Evolutionary conservation across 192 early-diverging fungal species (phyloP), one percentile per base, ranked within the genome.

Genomic region (Phycomyces blakesleeanus): DNA sequence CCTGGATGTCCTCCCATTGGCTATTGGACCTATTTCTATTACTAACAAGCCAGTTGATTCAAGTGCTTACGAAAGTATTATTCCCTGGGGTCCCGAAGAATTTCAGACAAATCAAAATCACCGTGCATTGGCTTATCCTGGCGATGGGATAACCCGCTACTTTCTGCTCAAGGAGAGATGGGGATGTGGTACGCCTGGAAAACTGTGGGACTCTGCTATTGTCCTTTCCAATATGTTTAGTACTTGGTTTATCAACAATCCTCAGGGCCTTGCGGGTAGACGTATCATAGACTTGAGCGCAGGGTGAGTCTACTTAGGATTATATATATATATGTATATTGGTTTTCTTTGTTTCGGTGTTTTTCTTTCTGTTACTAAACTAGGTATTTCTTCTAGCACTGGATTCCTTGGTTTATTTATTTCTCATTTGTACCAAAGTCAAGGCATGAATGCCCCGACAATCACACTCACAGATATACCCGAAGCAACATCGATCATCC

Each of bases 171-270:
- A 71, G 3, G 77, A 79, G 44, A 51, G 26, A 10, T 73, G 71
- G 67, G 63, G 70, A 10, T 40, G 55, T 1, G 64, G 62, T 14
- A 73, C 76, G 11, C 79, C 78, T 7, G 78, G 78, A 24, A 76
- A 76, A 11, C 55, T 75, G 26, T 80, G 78, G 78, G 76, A 80
- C 58, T 80, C 78, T 12, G 78, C 78, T 0, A 65, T 77, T 41
- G 70, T 67, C 4, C 24, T 80, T 41, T 63, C 68, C 1, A 66
- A 71, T 4, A 51, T 71, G 15, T 69, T 80, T 51, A 49, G 56
- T 3, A 61, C 52, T 15, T 26, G 24, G 18, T 54, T 72, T 20
- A 20, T 18, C 0, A 5, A 66, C 0, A 27, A 53, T n/a, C 51
- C 63, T 8, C 40, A 73, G 1, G 9, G 60, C 6, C 59, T 77